These are phyloP conservation scores for Pseudogymnoascus sp. DNA, from an alignment of 2,329 filamentous ascomycete genomes.

Conservation along the genomic window DNA sequence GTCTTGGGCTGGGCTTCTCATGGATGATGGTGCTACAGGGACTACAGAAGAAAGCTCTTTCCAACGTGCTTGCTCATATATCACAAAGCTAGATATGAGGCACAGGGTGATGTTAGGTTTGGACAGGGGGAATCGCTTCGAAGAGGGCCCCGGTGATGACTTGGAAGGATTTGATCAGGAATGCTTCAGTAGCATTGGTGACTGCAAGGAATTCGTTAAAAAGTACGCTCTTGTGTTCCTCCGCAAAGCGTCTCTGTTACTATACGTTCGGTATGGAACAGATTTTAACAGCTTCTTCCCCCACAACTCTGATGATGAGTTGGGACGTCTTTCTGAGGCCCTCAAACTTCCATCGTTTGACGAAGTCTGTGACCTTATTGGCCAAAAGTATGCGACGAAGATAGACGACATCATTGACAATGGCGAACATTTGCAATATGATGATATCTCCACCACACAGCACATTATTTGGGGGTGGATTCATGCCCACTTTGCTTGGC, in stretches of 20 bases:
- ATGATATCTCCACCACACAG: slow-evolving; percentile 27
- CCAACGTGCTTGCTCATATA: slow-evolving; percentile 1
- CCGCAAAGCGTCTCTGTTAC: slow-evolving; percentile 72
- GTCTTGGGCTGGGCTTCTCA: slow-evolving; percentile 16
- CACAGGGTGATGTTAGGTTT: background rate
- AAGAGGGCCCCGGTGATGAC: background rate
- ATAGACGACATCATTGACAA: slow-evolving; percentile 5
- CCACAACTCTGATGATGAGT: slow-evolving; percentile 60
- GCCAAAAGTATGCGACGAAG: background rate
- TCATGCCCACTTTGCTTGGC: slow-evolving; percentile 37
- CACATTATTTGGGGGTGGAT: slow-evolving; percentile 63
- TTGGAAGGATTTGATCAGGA: slow-evolving; percentile 40
- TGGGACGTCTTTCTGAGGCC: slow-evolving; percentile 69
- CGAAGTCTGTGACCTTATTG: slow-evolving; percentile 60
- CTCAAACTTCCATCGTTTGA: slow-evolving; percentile 71
- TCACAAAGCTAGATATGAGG: background rate
- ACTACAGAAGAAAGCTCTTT: slow-evolving; percentile 9
- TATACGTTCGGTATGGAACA: slow-evolving; percentile 82
- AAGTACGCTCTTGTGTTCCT: slow-evolving; percentile 88
- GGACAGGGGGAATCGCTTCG: slow-evolving; percentile 27
- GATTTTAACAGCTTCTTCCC: slow-evolving; percentile 70
- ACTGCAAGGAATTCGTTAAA: slow-evolving; percentile 54
- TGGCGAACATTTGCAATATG: background rate
- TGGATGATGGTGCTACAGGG: slow-evolving; percentile 7
- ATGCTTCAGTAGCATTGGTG: slow-evolving; percentile 43